Base-by-base conservation (phyloP, 805 yeast species). In the Nakazawaea ernobii region DNA sequence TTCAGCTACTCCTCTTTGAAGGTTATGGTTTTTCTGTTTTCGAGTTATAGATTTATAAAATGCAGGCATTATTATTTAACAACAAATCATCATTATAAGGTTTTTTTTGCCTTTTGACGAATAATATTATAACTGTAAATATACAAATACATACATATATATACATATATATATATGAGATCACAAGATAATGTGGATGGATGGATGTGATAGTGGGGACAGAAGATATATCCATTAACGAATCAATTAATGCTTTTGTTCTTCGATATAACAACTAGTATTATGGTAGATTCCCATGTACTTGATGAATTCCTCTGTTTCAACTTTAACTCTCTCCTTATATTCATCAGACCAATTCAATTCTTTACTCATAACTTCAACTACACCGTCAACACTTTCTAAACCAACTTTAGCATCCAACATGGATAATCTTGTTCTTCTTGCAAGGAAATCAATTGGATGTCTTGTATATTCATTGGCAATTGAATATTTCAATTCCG, bases 401-500 rank as follows among this genome's bases (percentile, higher is more conserved):
- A 82, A 69, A 11, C 97, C 96, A 54, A 85, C 89, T 64, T 80
- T 80, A 37, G 94, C 87, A 68, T 91, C 91, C 62, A 91, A 74
- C 72, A 90, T 92, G 2, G 96, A 96, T 63, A 88, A 80, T 68
- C 98, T 82, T 46, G 92, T 83, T 75, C 98, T 84, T 74, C 97
- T 85, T 48, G 95, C 88, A 55, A 91, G 73, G 74, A 91, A 89
- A 67, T 91, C 98, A 49, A 84, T 70, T 41, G 96, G 95, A 10
- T 91, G 86, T 69, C 95, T 78, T 38, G 88, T 80, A 65, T 89
- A 88, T 71, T 91, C 98, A 67, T 87, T 78, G 52, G 79, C 70
- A 56, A 89, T 73, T 10, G 89, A 83, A 69, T 90, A 92, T 60
- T 81, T 75, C 65, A 92, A 75, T 71, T 91, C 98, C 46, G 94